Evolutionary conservation across 2,329 filamentous ascomycete species (phyloP), one percentile per base, ranked within the genome.

Genomic region (Botrytis porri): DNA sequence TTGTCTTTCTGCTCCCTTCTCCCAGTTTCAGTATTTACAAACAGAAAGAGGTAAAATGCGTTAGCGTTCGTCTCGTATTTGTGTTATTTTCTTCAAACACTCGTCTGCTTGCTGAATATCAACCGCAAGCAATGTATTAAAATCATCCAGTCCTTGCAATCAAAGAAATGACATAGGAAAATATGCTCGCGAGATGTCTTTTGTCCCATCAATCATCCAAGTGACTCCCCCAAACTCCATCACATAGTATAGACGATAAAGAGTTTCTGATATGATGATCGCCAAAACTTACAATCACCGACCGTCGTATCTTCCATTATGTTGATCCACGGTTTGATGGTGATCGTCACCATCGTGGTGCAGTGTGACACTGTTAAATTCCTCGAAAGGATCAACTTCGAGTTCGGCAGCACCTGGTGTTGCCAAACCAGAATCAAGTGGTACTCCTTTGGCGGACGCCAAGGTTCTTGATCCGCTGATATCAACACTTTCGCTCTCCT

Each of bases 341-440:
- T 77, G 66, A 12, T 94, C 93, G 77, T 98, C 95, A 25, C 94
- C 96, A 73, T 98, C 96, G 81, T 99, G 96, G 82, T 98, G 95
- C 75, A 99, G 86, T 69, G 96, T 99, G 60, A 99, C 95, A 81
- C 94, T 97, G 86, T 98, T 99, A 84, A 99, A 99, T 82, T 98
- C 96, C 83, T 98, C 93, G 81, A 99, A 99, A 2, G 96, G 96
- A 86, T 99, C 96, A 5, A 89, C 86, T 54, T 91, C 81, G 80
- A 91, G 80, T 81, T 98, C 95, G 20, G 45, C 64, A 29, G 45
- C 64, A 62, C 92, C 93, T 1, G 95, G 95, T 4, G 95, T 98
- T 2, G 92, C 89, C 70, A 97, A 85, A 1, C 93, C 93, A 61
- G 92, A 95, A 80, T 97, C 94, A 74, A 97, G 85, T 14, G 94